These are phyloP conservation scores for Seiridium unicorne DNA, from an alignment of 2,329 filamentous ascomycete species.

Conservation along the genomic window DNA sequence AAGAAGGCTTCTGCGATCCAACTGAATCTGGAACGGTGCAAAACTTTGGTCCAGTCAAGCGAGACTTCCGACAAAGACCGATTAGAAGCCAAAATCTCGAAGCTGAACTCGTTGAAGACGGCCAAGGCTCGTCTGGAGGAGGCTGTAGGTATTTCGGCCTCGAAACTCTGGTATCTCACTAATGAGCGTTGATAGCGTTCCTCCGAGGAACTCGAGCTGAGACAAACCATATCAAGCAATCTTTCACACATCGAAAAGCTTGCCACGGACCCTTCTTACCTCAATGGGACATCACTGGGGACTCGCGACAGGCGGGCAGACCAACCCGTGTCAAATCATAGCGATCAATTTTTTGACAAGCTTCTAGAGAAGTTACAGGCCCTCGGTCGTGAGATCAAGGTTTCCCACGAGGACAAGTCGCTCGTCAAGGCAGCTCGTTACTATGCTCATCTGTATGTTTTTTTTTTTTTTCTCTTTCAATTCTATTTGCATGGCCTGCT, in stretches of 20 bases:
- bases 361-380: constrained; percentile 21
- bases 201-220: neutral
- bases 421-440: constrained; percentile 20
- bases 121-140: constrained; percentile 1
- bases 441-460: constrained; percentile 21
- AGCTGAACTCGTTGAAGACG: neutral
- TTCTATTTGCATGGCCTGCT: neutral
- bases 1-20: neutral
- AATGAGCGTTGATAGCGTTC: neutral
- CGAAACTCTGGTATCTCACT: neutral
- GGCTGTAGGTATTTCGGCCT: neutral
- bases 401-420: constrained; percentile 10
- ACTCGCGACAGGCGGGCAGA: neutral
- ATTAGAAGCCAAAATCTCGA: neutral
- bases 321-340: neutral
- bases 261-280: neutral
- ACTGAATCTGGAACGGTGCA: neutral
- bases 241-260: neutral
- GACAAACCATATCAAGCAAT: neutral
- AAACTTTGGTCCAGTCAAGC: neutral
- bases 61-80: neutral
- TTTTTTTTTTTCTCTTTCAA: constrained; percentile 11
- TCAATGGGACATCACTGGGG: neutral
- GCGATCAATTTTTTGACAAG: constrained; percentile 15
- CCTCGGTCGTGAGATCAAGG: constrained; percentile 18